A percentile compares a stretch with the other conserved stretches of the same genome.
These are phyloP conservation scores for Aristolochia fimbriata DNA, from an alignment of 164 flowering plant genomes.

Conservation along the genomic window DNA sequence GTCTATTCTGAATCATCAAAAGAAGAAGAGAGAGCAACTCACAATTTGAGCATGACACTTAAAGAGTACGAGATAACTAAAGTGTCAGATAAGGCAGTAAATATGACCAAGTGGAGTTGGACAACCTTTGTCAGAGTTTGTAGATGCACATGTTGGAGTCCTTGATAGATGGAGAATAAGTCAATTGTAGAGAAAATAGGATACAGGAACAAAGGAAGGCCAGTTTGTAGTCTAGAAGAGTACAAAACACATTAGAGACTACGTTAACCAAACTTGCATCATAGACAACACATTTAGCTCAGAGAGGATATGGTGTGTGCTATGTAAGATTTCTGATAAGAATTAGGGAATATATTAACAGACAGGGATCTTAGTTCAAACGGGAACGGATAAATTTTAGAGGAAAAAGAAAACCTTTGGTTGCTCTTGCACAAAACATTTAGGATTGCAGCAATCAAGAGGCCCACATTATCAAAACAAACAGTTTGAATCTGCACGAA, in stretches of 20 bases:
- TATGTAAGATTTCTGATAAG: neutral
- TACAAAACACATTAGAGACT: conserved; percentile 3
- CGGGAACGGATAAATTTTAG: neutral
- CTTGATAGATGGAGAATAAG: conserved; percentile 74
- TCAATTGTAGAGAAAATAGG: conserved; percentile 80
- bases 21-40: neutral
- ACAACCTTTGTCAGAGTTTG: conserved; percentile 87
- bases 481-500: conserved; percentile 79
- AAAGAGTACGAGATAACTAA: neutral
- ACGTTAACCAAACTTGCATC: conserved; percentile 3
- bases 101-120: neutral
- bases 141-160: conserved; percentile 80
- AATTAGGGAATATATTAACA: neutral
- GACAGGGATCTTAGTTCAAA: neutral
- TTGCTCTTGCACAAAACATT: conserved; percentile 52
- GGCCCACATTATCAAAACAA: conserved; percentile 87
- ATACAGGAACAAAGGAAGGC: conserved; percentile 66
- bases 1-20: conserved; percentile 53
- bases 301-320: neutral
- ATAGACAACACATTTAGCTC: neutral
- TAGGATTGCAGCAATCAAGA: conserved; percentile 69
- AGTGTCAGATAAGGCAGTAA: neutral
- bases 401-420: conserved; percentile 40
- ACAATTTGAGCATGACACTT: neutral
- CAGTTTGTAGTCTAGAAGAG: conserved; percentile 50